These are phyloP conservation scores for Chlamydomonas reinhardtii DNA, from an alignment of 163 green algal species.

Conservation along the genomic window DNA sequence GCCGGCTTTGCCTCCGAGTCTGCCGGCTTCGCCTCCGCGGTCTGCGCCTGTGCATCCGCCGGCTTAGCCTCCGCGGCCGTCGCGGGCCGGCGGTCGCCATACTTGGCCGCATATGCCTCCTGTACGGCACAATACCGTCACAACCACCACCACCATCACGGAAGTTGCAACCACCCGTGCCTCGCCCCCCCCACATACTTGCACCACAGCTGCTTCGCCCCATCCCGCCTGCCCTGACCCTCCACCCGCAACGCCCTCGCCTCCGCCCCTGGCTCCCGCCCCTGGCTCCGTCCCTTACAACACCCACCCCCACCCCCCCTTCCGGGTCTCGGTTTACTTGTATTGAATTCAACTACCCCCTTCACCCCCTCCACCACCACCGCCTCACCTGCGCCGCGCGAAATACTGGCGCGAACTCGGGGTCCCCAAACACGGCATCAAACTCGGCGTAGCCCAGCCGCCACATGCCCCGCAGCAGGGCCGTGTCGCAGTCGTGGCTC, in stretches of 20 bases:
- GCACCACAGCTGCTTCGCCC: too few species aligned
- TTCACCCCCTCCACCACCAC: background rate
- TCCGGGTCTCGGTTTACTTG: too few species aligned
- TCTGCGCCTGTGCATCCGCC: background rate
- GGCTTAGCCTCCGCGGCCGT: background rate
- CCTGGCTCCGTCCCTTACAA: too few species aligned
- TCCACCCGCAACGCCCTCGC: too few species aligned
- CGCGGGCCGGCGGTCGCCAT: background rate
- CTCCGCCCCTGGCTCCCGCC: too few species aligned
- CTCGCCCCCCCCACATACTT: too few species aligned
- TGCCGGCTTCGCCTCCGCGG: background rate
- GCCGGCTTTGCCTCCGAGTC: background rate
- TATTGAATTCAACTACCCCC: too few species aligned
- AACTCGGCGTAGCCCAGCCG: conserved; percentile 41
- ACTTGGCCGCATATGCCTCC: background rate
- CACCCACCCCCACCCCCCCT: too few species aligned
- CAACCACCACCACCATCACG: too few species aligned
- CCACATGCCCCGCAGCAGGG: conserved; percentile 38
- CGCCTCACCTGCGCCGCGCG: conserved; percentile 1
- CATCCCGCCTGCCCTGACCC: too few species aligned
- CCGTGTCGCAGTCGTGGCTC: conserved; percentile 38
- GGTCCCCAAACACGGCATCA: conserved; percentile 34
- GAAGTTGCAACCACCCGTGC: too few species aligned
- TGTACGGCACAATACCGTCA: background rate
- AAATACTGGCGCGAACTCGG: conserved; percentile 26